These are phyloP conservation scores for Thermochaetoides thermophila DNA, from an alignment of 495 filamentous ascomycete genomes.

Conservation along the genomic window DNA sequence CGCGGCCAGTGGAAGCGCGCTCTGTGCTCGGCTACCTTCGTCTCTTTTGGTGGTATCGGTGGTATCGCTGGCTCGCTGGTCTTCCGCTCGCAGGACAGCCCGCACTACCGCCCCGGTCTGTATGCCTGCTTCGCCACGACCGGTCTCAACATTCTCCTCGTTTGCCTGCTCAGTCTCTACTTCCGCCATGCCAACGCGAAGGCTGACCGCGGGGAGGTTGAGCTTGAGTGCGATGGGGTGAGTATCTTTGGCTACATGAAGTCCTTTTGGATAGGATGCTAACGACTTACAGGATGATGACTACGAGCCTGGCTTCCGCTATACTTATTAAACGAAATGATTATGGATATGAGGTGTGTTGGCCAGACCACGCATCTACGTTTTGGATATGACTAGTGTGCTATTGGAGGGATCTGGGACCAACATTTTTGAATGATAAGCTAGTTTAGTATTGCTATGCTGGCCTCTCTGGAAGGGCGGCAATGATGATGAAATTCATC, in stretches of 20 bases:
- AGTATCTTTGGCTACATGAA: conserved; percentile 6
- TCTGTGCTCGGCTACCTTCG: conserved; percentile 43
- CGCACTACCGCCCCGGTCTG: conserved; percentile 27
- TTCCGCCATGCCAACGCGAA: conserved; percentile 24
- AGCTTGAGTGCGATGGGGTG: conserved; percentile 29
- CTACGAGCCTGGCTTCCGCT: conserved; percentile 29
- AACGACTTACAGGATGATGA: conserved; percentile 21
- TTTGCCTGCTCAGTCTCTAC: conserved; percentile 14
- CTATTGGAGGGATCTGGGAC: too few species aligned
- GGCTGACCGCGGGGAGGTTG: conserved; percentile 30
- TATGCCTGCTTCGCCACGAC: conserved; percentile 30
- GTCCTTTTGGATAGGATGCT: conserved; percentile 8
- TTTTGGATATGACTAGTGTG: too few species aligned
- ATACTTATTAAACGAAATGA: conserved; percentile 28
- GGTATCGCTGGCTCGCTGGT: conserved; percentile 45
- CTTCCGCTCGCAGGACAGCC: conserved; percentile 30
- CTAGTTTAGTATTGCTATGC: too few species aligned
- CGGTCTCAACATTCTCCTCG: conserved; percentile 22
- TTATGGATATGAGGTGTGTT: too few species aligned
- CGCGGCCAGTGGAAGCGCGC: conserved; percentile 54
- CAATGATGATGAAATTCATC: too few species aligned
- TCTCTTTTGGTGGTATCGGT: conserved; percentile 44
- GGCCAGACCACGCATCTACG: too few species aligned
- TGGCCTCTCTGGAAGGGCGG: too few species aligned
- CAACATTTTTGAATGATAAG: too few species aligned